Percentiles rank a stretch among this genome's conserved stretches.
Evolutionary conservation across 495 filamentous ascomycete species (phyloP).

Genomic region (Penicillium coprophilum): DNA sequence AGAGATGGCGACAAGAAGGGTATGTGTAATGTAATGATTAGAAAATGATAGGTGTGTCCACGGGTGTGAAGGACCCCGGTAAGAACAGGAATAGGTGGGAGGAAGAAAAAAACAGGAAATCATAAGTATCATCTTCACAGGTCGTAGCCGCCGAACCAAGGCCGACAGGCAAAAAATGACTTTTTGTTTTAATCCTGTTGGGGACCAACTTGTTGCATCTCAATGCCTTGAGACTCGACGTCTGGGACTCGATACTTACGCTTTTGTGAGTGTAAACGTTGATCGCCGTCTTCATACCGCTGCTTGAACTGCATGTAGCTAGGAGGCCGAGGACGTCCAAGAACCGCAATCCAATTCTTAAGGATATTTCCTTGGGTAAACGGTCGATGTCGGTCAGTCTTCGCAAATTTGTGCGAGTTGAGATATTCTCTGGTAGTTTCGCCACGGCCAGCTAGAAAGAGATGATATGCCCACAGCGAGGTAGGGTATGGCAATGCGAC

Average conservation of each 20-base stretch:
- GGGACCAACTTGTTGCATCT: slow-evolving; percentile 56
- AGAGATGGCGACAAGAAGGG: slow-evolving; percentile 15
- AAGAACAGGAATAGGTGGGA: slow-evolving; percentile 8
- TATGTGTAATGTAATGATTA: slow-evolving; percentile 22
- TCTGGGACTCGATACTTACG: slow-evolving; percentile 54
- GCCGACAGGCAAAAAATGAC: slow-evolving; percentile 5
- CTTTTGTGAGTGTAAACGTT: slow-evolving; percentile 68
- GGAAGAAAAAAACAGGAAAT: slow-evolving; percentile 18
- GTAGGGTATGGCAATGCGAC: slow-evolving; percentile 77
- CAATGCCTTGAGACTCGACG: slow-evolving; percentile 55
- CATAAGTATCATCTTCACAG: slow-evolving; percentile 21
- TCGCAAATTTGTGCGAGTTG: slow-evolving; percentile 90
- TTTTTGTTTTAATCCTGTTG: slow-evolving; percentile 17
- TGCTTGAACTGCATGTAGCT: slow-evolving; percentile 88
- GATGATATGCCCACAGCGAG: slow-evolving; percentile 81
- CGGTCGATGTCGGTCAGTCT: slow-evolving; percentile 85
- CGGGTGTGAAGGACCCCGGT: slow-evolving; percentile 9
- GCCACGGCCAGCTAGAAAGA: slow-evolving; percentile 84
- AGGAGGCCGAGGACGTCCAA: slow-evolving; percentile 80
- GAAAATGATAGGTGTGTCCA: slow-evolving; percentile 17
- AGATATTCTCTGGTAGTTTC: slow-evolving; percentile 97
- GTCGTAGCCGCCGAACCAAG: slow-evolving; percentile 21
- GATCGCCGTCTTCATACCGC: slow-evolving; percentile 75
- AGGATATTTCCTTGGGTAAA: slow-evolving; percentile 77
- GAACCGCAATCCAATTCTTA: slow-evolving; percentile 78